Evolutionary conservation across 2,329 filamentous ascomycete genomes (phyloP).

Genomic region (Colletotrichum chrysophilum): DNA sequence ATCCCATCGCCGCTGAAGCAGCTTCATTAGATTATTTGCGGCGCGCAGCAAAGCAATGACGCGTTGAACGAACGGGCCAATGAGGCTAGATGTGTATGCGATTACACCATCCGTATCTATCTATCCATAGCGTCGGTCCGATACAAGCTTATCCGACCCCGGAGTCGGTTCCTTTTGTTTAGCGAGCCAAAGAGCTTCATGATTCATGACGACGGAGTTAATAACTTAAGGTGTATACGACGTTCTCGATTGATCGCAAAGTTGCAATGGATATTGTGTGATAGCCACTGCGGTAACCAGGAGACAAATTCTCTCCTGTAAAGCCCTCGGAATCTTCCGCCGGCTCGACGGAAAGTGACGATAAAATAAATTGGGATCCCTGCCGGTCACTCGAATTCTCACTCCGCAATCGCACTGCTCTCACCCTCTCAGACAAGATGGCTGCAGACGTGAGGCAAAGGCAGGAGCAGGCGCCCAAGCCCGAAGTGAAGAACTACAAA

Average conservation of each 20-base stretch:
- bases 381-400: background rate
- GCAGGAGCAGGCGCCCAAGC: constrained; percentile 37
- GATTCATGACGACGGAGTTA: constrained; percentile 16
- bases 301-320: background rate
- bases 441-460: constrained; percentile 27
- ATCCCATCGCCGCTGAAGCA: background rate
- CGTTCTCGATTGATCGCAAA: background rate
- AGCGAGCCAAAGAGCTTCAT: constrained; percentile 17
- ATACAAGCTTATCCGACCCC: constrained; percentile 7
- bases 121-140: background rate
- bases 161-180: constrained; percentile 19
- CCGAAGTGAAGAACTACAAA: constrained; percentile 71
- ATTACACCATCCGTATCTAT: background rate
- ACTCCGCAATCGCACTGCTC: background rate
- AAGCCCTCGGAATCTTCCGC: background rate
- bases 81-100: background rate
- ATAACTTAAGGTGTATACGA: background rate
- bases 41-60: background rate
- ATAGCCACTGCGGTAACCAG: background rate
- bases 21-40: background rate
- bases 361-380: background rate
- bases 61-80: background rate
- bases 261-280: constrained; percentile 10
- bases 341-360: background rate
- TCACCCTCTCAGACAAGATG: constrained; percentile 8